Percentiles rank a stretch among this genome's conserved stretches.
phyloP scores from a whole-genome alignment of 345 rosid genomes.

The Sisymbrium irio region DNA sequence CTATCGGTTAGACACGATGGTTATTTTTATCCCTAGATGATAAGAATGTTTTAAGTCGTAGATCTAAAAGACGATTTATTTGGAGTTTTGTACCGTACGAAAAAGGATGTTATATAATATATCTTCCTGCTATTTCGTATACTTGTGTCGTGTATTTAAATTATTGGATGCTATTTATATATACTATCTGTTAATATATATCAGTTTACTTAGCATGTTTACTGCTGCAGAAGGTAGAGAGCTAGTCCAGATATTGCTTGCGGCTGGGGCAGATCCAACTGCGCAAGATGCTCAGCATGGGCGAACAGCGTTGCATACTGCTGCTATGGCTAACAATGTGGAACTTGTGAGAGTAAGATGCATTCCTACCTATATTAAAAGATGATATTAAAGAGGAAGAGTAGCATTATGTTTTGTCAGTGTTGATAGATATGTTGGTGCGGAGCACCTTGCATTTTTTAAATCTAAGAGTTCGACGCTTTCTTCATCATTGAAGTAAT shows the following conservation, averaged over 20 bases:
- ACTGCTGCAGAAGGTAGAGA: slow-evolving; percentile 83
- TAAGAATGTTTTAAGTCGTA: not conserved
- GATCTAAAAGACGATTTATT: not conserved
- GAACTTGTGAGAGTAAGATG: slow-evolving; percentile 77
- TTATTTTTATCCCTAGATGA: not conserved
- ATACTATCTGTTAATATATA: not conserved
- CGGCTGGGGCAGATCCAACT: slow-evolving; percentile 91
- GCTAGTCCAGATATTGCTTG: slow-evolving; percentile 74
- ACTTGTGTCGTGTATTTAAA: not conserved
- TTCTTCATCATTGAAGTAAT: not conserved
- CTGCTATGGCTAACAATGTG: slow-evolving; percentile 89
- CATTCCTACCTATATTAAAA: slow-evolving; percentile 4
- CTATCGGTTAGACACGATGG: slow-evolving; percentile 1
- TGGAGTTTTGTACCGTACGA: not conserved
- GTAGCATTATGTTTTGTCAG: not conserved
- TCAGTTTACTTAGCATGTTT: slow-evolving; percentile 22
- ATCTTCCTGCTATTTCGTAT: not conserved
- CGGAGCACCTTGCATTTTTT: slow-evolving; percentile 9
- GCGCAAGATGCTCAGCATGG: slow-evolving; percentile 86
- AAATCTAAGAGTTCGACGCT: not conserved
- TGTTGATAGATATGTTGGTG: slow-evolving; percentile 8
- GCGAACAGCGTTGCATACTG: slow-evolving; percentile 88
- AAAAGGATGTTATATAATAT: not conserved
- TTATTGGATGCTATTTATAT: slow-evolving; percentile 1
- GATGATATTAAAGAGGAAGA: not conserved